These are phyloP conservation scores for Aphanoascus verrucosus DNA, from an alignment of 2,329 filamentous ascomycete species.

Conservation along the genomic window DNA sequence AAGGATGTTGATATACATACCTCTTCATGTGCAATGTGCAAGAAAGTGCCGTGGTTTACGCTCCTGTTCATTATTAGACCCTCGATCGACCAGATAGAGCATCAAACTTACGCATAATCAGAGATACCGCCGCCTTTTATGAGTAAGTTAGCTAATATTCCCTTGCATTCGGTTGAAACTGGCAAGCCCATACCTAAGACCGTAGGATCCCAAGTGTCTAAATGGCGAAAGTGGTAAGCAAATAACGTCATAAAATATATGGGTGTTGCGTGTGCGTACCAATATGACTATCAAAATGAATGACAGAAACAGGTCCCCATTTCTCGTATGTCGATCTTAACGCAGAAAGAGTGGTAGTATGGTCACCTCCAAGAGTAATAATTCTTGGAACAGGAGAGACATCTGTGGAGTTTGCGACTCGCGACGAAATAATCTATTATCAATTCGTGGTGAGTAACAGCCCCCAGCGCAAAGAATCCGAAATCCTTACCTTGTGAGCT, in stretches of 20 bases:
- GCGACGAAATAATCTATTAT: constrained; percentile 26
- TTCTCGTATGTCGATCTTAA: constrained; percentile 54
- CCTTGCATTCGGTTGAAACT: neutral
- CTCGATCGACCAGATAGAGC: neutral
- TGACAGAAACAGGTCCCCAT: constrained; percentile 55
- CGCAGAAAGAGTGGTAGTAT: constrained; percentile 58
- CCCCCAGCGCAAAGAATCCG: constrained; percentile 13
- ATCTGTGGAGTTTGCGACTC: constrained; percentile 19
- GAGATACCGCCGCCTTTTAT: constrained; percentile 39
- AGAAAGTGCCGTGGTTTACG: constrained; percentile 85
- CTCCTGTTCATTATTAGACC: constrained; percentile 49
- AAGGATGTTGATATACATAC: constrained; percentile 53
- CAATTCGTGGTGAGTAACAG: neutral
- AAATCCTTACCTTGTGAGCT: constrained; percentile 55
- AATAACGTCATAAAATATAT: constrained; percentile 20
- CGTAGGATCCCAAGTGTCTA: constrained; percentile 69
- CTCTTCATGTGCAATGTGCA: constrained; percentile 76
- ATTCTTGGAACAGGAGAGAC: constrained; percentile 36
- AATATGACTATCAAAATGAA: constrained; percentile 69
- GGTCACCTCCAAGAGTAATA: constrained; percentile 62
- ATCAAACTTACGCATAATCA: constrained; percentile 38
- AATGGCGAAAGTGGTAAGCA: neutral
- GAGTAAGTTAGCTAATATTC: neutral
- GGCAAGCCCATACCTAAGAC: constrained; percentile 13
- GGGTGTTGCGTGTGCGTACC: constrained; percentile 22